Base-by-base conservation (phyloP, 1,139 yeast genomes). In the Williopsis jadinii region DNA sequence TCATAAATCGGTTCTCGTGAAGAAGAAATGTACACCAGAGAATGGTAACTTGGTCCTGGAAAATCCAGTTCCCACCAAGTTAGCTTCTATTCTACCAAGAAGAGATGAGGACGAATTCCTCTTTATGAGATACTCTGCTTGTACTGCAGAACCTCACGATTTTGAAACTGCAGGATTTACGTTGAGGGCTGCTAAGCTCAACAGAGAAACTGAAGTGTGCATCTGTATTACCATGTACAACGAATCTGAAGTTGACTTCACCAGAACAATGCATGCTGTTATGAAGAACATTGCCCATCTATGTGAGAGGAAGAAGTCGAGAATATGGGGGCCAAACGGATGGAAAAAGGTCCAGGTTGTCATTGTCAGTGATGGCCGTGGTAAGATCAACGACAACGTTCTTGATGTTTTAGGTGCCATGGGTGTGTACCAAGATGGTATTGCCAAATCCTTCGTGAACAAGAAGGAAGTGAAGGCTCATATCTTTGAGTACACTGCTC, bases 161-260 rank as follows among this genome's bases (percentile, higher is more conserved):
- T 92, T 85, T 58, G 74, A 75, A n/a, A 70, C 67, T 8, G 77
- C 77, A 39, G 97, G 97, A 0, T 92, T 88, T 62, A 80, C 87
- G 2, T 67, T 92, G 41, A 75, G 97, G 54, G 85, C 95, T 19
- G 82, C 87, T 10, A 85, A 84, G 53, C 80, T 78, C 58, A 85
- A 84, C 46, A 76, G 96, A 57, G 95, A 87, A 57, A 90, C 94
- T 19, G 97, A 92, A 63, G 68, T 92, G 39, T 87, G 85, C 35
- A 75, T 90, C 39, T 88, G 97, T 64, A 77, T 92, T 48, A 90
- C 97, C 37, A 88, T 92, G 96, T 92, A 90, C 67, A 92, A 92
- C 59, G 98, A 92, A 64, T 95, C 85, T 60, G 96, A 88, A 59
- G 70, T 72, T 44, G 74, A 94, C 1, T 78, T 92, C 60, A 86